Conservation (phyloP, 1,139 yeast genomes). For the Debaryomyces fabryi region DNA sequence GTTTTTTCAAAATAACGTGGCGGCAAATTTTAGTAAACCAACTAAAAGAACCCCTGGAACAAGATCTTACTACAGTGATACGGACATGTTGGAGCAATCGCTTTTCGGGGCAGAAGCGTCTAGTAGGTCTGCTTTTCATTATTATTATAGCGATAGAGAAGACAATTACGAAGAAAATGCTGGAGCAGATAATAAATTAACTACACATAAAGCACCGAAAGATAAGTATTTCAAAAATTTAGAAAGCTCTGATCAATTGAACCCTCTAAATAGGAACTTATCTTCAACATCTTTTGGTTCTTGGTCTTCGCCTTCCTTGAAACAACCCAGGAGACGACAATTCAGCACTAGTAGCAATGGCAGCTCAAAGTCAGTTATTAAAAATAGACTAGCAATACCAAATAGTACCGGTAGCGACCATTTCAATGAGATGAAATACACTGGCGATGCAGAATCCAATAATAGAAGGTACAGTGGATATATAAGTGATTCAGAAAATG, state of each 20-base stretch:
- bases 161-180: not conserved
- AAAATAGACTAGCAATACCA: constrained; percentile 11
- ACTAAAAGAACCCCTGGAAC: not conserved
- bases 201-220: not conserved
- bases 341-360: constrained; percentile 7
- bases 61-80: not conserved
- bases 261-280: not conserved
- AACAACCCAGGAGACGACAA: not conserved
- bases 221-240: constrained; percentile 4
- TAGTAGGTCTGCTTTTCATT: not conserved
- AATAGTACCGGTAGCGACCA: not conserved
- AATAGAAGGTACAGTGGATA: constrained; percentile 21
- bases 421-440: constrained; percentile 2
- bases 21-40: not conserved
- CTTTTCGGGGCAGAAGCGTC: constrained; percentile 5
- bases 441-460: constrained; percentile 7
- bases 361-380: constrained; percentile 13
- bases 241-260: not conserved
- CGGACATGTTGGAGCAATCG: constrained; percentile 15
- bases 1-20: constrained; percentile 11
- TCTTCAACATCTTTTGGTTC: not conserved
- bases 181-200: not conserved
- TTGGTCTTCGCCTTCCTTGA: constrained; percentile 6
- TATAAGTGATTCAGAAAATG: constrained; percentile 21
- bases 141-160: constrained; percentile 1